Conservation (phyloP, 139 green algal genomes). For the Axilococcus clingmanii region DNA sequence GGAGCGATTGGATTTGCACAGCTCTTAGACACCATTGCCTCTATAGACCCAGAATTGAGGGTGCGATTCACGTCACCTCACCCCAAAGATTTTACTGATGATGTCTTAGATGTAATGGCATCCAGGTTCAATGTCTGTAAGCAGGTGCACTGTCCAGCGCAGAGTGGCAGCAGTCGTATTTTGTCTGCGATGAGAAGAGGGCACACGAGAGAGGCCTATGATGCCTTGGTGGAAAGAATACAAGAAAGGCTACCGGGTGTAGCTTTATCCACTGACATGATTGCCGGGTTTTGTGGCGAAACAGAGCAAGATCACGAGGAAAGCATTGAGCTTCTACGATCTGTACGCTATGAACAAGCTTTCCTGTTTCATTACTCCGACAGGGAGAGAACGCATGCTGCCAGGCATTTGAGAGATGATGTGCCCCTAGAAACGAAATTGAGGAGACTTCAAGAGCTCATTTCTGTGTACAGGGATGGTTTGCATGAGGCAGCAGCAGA, state of each 20-base stretch:
- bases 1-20: conserved; percentile 62
- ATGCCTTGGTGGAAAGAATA: conserved; percentile 59
- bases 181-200: conserved; percentile 72
- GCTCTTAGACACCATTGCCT: conserved; percentile 60
- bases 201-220: conserved; percentile 76
- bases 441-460: conserved; percentile 49
- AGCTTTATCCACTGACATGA: conserved; percentile 48
- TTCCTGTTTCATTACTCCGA: conserved; percentile 85
- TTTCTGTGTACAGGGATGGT: conserved; percentile 40
- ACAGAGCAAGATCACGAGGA: conserved; percentile 71
- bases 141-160: conserved; percentile 83
- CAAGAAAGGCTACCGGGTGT: conserved; percentile 44
- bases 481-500: conserved; percentile 12
- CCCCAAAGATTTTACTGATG: conserved; percentile 74
- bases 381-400: conserved; percentile 68
- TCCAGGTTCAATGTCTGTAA: conserved; percentile 69
- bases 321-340: conserved; percentile 64
- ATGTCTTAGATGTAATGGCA: conserved; percentile 60
- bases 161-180: conserved; percentile 62
- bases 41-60: conserved; percentile 69
- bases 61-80: conserved; percentile 88
- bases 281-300: conserved; percentile 78
- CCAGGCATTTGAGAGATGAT: conserved; percentile 57
- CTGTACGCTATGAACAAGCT: conserved; percentile 57
- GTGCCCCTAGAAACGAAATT: conserved; percentile 55